Evolutionary conservation across 345 rosid genomes (phyloP).

Genomic region (Populus simonii): DNA sequence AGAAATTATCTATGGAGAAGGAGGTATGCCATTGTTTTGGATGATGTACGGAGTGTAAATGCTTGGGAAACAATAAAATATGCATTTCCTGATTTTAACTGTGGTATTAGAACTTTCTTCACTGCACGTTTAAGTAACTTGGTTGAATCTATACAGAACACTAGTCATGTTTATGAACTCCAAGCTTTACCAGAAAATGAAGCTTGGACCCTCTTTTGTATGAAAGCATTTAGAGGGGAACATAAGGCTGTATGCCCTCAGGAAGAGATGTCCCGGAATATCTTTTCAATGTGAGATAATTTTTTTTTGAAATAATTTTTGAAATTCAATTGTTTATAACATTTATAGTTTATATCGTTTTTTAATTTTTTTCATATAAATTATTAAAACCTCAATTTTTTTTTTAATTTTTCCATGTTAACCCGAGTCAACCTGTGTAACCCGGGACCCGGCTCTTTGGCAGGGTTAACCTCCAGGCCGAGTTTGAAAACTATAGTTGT

Average conservation of each 20-base stretch:
- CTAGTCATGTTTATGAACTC: constrained; percentile 1
- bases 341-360: too few relatives aligned
- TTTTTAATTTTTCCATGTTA: too few relatives aligned
- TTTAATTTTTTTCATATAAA: too few relatives aligned
- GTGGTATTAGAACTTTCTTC: not conserved
- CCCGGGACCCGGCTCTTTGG: too few relatives aligned
- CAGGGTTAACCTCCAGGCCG: too few relatives aligned
- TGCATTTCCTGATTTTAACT: not conserved
- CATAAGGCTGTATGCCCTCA: not conserved
- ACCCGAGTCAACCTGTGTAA: too few relatives aligned
- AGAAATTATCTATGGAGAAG: not conserved
- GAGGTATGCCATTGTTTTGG: constrained; percentile 12
- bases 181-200: not conserved
- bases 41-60: constrained; percentile 4
- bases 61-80: constrained; percentile 7
- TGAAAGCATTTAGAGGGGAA: constrained; percentile 11
- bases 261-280: not conserved
- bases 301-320: too few relatives aligned
- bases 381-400: too few relatives aligned
- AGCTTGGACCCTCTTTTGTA: constrained; percentile 8
- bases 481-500: too few relatives aligned
- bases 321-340: too few relatives aligned
- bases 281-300: not conserved
- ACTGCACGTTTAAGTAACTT: not conserved
- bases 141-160: not conserved